Percentiles rank a stretch among this genome's conserved stretches.
Evolutionary conservation across 345 rosid genomes (phyloP).

Genomic region (Sonneratia alba): DNA sequence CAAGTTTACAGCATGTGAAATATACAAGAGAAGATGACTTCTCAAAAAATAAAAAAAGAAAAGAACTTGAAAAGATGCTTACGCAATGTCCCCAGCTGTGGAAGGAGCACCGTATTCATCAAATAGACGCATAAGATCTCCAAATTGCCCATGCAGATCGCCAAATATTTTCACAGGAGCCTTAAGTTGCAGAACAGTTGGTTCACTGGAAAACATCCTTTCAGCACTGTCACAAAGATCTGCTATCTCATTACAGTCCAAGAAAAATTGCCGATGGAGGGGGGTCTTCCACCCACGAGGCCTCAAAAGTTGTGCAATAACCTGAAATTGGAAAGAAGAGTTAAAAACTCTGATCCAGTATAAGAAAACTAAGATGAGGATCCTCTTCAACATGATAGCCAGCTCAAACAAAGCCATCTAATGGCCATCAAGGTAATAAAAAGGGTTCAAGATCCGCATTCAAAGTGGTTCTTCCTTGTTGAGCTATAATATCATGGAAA

Average conservation of each 20-base stretch:
- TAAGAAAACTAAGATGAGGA: background rate
- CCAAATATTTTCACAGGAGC: slow-evolving; percentile 96
- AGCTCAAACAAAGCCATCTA: background rate
- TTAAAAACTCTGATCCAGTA: background rate
- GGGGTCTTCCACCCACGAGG: slow-evolving; percentile 99
- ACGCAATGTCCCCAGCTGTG: slow-evolving; percentile 99
- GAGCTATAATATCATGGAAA: background rate
- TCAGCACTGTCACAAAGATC: slow-evolving; percentile 91
- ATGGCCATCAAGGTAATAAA: background rate
- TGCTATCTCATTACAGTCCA: slow-evolving; percentile 93
- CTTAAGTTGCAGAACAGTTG: slow-evolving; percentile 77
- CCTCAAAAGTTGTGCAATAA: slow-evolving; percentile 77
- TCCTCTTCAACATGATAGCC: background rate
- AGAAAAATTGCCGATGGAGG: slow-evolving; percentile 82
- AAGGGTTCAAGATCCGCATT: background rate
- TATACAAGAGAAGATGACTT: background rate
- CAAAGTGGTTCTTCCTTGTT: background rate
- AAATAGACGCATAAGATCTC: slow-evolving; percentile 98
- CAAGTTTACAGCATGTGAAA: background rate
- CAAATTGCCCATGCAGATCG: slow-evolving; percentile 98
- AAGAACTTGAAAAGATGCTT: slow-evolving; percentile 21
- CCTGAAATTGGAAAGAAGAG: slow-evolving; percentile 25
- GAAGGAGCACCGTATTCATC: slow-evolving; percentile 98
- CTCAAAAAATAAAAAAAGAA: no score
- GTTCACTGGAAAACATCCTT: slow-evolving; percentile 70